Base-by-base conservation (phyloP, 2,329 filamentous ascomycete species). In the Aspergillus calidoustus region DNA sequence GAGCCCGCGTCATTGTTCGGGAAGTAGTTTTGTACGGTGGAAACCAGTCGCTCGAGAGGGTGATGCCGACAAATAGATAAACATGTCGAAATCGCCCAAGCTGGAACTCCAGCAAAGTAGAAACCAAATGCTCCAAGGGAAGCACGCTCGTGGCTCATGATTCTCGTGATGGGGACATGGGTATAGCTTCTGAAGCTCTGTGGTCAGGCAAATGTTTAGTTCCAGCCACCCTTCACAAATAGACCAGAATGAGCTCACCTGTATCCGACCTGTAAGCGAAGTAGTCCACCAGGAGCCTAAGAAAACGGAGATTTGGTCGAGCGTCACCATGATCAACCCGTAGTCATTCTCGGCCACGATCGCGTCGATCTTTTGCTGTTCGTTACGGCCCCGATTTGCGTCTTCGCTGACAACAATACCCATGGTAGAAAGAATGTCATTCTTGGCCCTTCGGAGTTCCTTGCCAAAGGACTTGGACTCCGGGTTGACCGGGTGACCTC, bases 401-500 rank as follows among this genome's bases (percentile, higher is more conserved):
- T 78, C 73, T 63, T 79, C 76, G 57, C 77, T 79, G 62, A 80
- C 77, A 44, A 82, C 79, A 44, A 82, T 78, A 3, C 81, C 81
- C 74, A 82, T 81, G 8, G 79, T 81, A 23, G 79, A 79, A 17
- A 83, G 73, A 34, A 82, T 79, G 63, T 83, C 81, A 72, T 83
- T 83, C 63, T 83, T 81, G 0, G 81, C 81, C 68, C 79, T 76
- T 54, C 78, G 72, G 7, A 82, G 74, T 54, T 76, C 74, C 46
- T 76, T 75, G 9, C 74, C 76, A 30, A 77, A 68, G 13, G 64
- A 63, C 61, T 77, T 78, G 7, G 81, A 81, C 34, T 73, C 73
- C 3, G 73, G 71, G 64, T 83, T 82, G 31, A 78, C 73, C 34
- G 81, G 80, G 70, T 82, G 80, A 3, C 81, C 81, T 58, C 79